Evolutionary conservation across 352 stramenopile species (phyloP), one percentile per base, ranked within the genome.

Genomic region (Phytophthora idaei): DNA sequence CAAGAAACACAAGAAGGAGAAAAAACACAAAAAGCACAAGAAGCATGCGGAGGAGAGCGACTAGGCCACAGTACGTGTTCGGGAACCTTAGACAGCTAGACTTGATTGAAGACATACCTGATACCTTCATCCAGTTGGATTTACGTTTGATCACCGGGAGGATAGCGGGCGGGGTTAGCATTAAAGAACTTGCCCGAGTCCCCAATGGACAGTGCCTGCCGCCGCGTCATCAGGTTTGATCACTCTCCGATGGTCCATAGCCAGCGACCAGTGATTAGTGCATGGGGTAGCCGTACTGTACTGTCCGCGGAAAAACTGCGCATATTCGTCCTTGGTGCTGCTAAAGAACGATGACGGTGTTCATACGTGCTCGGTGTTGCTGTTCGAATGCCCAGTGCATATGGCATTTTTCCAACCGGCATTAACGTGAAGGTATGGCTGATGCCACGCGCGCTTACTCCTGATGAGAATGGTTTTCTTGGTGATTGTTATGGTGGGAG

Each of bases 11-110:
- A 78, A 76, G 39, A 81, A 76, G 54, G 25, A 70, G 48, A 78
- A 76, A 36, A 81, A 74, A 58, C 48, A 67, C 45, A 77, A 78
- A 32, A 83, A 72, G 55, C 71, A 50, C 56, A 70, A 71, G 59
- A 48, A 67, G 7, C 36, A 42, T n/a, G 50, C 36, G 2, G 56
- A 72, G 14, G 45, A 73, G 1, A 73, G 62, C 37, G 56, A 75
- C 34, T 71, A 71, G 46, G 12, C 5, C 14, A 17, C 11, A 17
- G 14, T 39, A 21, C 25, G 4, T 3, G 28, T 48, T 59, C 15
- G 6, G 25, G 34, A 44, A 36, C 27, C 42, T 36, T 28, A 17
- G 42, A 51, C 55, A 58, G 21, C 47, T 74, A 69, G 58, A 47
- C 15, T 70, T 58, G 25, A 52, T 42, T 11, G 12, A 17, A 54